Evolutionary conservation across 2,329 filamentous ascomycete genomes (phyloP), one percentile per base, ranked within the genome.

Genomic region (Claviceps spartinae): DNA sequence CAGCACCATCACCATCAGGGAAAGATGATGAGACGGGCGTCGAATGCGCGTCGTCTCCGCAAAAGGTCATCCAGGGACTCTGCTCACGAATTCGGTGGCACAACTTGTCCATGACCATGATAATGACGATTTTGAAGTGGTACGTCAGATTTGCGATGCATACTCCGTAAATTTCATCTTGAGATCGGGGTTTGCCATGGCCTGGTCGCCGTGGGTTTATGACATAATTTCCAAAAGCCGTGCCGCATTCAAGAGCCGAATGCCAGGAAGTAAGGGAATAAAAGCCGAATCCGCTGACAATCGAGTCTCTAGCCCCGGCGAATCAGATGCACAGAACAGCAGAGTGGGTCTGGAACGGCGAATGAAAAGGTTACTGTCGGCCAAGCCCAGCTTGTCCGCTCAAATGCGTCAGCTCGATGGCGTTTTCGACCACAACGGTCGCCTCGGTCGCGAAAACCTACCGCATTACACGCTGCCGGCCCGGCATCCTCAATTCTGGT

Each of bases 91-190:
- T 69, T 8, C 61, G 63, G 34, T 69, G 65, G 64, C 66, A 68
- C 57, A 67, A 65, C 47, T 57, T 69, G 20, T 67, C 66, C n/a
- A 66, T 68, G 57, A 65, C 64, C 16, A 65, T 68, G 61, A 67
- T 69, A 61, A 67, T 65, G 60, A 69, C 66, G 4, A 65, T 69
- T 43, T 57, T 69, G 20, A 67, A 69, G 57, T 69, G 67, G 66
- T 68, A 58, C 58, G 62, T 56, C 34, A 36, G 18, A 34, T 30
- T 30, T 47, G 26, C 22, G 47, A 30, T 51, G 42, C 20, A 11
- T 22, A 22, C 20, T 22, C 20, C 20, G 20, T 30, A 16, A 37
- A 9, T 26, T 24, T 43, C 37, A 44, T 50, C 26, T 4, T 9
- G 3, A 30, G 26, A 8, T 8, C 3, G 26, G 8, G 26, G 8